Evolutionary conservation across 257 asterid genomes (phyloP), one percentile per base, ranked within the genome.

Genomic region (Fraxinus pennsylvanica): DNA sequence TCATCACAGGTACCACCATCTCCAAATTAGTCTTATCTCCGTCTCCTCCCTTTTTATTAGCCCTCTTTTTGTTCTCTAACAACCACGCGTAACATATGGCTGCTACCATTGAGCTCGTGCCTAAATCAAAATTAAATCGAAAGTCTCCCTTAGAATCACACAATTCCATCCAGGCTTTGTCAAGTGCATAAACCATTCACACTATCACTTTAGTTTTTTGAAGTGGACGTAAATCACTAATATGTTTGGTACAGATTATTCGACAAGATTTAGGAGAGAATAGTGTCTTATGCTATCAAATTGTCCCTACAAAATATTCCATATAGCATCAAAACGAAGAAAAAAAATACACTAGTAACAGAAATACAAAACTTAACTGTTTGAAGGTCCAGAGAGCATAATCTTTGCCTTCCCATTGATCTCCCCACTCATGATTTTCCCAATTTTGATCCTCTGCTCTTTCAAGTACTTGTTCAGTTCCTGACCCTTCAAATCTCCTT

Each of bases 101-200:
- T 10, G 91, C 97, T 82, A 89, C 94, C 97, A 93, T 93, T 71
- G 96, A 91, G 80, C 97, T 93, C n/a, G 94, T 91, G 75, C 97
- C 98, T 93, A 77, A 35, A 84, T 57, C 30, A 57, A 57, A 35
- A 84, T 57, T 2, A n/a, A 57, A 21, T 21, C 1, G 67, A 59
- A 59, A 21, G 12, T 59, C 29, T 59, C 67, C 67, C 67, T 59
- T 21, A 59, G 5, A 59, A 59, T 75, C 73, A 57, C 22, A 27
- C 73, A 73, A 47, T 25, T 75, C 0, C 29, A 15, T 9, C 12
- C 12, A 61, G 30, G 5, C 15, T n/a, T 61, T 61, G 29, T 21
- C 32, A 59, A 59, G 29, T 19, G 45, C 30, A 61, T 63, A 27
- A 57, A 27, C 10, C 33, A 25, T 22, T 63, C 8, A 27, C 35